Conservation (phyloP, 148 eudicot genomes). For the Heliosperma pusillum region DNA sequence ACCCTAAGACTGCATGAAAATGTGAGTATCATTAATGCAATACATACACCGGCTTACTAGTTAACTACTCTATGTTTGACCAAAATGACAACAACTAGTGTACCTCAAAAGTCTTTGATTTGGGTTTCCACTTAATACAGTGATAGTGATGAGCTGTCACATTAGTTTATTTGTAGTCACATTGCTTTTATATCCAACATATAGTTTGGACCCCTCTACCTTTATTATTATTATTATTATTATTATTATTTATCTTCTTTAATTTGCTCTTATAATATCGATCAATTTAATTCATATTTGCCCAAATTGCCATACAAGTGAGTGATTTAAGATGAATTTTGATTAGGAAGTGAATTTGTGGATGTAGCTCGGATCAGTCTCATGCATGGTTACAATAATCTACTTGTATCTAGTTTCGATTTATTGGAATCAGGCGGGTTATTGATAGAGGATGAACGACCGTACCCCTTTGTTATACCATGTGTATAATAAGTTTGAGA, state of each 20-base stretch:
- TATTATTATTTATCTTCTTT: neutral
- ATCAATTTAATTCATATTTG: neutral
- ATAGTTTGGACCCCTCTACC: neutral
- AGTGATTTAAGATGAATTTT: too few species aligned
- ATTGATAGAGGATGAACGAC: too few species aligned
- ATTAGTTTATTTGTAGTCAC: neutral
- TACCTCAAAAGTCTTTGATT: slow-evolving; percentile 1
- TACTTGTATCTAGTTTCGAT: too few species aligned
- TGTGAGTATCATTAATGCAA: neutral
- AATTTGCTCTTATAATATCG: neutral
- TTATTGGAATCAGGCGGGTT: too few species aligned
- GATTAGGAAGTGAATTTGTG: too few species aligned
- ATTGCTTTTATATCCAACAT: neutral
- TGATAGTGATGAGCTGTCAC: neutral
- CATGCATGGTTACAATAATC: too few species aligned
- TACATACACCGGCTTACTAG: slow-evolving; percentile 2
- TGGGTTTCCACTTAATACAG: neutral
- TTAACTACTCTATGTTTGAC: neutral
- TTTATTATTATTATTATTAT: neutral
- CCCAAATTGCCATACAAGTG: too few species aligned
- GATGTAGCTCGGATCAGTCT: too few species aligned
- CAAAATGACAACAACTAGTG: neutral
- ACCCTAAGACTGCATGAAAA: neutral
- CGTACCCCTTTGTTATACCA: too few species aligned
- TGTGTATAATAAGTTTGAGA: too few species aligned